Evolutionary conservation across 495 filamentous ascomycete species (phyloP), one percentile per base, ranked within the genome.

Genomic region (Penicillium argentinense): DNA sequence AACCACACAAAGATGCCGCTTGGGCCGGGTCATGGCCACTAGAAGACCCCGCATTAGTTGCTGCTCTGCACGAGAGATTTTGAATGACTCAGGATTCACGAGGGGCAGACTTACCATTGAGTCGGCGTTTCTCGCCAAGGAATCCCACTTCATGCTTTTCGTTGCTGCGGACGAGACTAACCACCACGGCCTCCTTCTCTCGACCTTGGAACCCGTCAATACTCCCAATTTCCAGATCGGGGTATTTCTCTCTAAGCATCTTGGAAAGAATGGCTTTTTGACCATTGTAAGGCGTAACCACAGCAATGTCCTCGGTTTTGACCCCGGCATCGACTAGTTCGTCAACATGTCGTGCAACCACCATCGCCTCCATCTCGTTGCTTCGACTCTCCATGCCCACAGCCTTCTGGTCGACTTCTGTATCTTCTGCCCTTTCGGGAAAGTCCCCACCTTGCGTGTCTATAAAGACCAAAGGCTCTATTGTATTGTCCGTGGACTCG

Each of bases 161-260:
- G 68, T 97, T 97, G 67, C 91, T 96, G 52, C 93, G 76, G 27
- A 99, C 93, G 17, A 97, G 74, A 62, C 82, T 90, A 13, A 99
- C 82, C 24, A 99, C 80, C 27, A 99, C 86, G 2, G 87, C 93
- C 63, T 99, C 93, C 67, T 99, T 98, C 69, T 99, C 93, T 9
- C 93, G 78, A 27, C 93, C 93, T 63, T 99, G 93, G 63, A 99
- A 99, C 5, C 91, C 91, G 68, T 99, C 93, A 3, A 99, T 89
- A 54, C 87, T 95, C 19, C 93, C 93, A 13, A 97, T 69, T 63
- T 99, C 93, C 11, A 99, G 80, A 3, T 83, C 90, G 0, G 85
- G 85, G 51, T 87, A 95, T 32, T 73, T 72, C 41, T 91, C 87
- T 46, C 91, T 89, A 13, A 98, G 74, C 47, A 76, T 63, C 29